Percentiles rank a stretch among this genome's conserved stretches.
Evolutionary conservation across 805 yeast genomes (phyloP).

Genomic region (Torulaspora franciscae): DNA sequence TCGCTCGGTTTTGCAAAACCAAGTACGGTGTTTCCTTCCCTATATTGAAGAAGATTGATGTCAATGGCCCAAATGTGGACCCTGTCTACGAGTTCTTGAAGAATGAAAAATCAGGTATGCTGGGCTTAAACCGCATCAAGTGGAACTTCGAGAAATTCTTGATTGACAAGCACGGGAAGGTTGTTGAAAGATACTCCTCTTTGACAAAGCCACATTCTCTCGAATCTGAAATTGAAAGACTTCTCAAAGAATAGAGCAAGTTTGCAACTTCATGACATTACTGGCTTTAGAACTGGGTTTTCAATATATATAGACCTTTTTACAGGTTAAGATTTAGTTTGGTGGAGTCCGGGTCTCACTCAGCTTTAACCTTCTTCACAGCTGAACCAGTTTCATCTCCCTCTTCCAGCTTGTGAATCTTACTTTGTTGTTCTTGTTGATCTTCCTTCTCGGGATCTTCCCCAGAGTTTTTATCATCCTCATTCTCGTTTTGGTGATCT

Average conservation of each 20-base stretch:
- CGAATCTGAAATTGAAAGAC: conserved; percentile 52
- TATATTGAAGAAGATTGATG: conserved; percentile 77
- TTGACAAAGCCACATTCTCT: conserved; percentile 61
- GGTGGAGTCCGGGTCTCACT: conserved; percentile 1
- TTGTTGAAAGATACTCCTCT: conserved; percentile 58
- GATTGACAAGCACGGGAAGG: conserved; percentile 50
- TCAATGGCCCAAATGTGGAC: conserved; percentile 77
- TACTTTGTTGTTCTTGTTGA: background rate
- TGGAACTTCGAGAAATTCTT: conserved; percentile 81
- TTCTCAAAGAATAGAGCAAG: conserved; percentile 34
- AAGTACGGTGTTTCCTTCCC: conserved; percentile 94
- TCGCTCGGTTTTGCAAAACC: conserved; percentile 62
- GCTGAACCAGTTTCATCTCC: conserved; percentile 5
- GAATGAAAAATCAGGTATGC: conserved; percentile 48
- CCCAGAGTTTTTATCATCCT: conserved; percentile 1
- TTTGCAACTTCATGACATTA: background rate
- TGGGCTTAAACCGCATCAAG: conserved; percentile 66
- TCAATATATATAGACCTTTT: too few relatives aligned
- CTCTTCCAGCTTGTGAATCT: background rate
- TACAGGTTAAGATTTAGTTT: too few relatives aligned
- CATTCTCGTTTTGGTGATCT: conserved; percentile 6
- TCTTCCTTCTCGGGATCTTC: background rate
- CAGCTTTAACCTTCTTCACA: conserved; percentile 15
- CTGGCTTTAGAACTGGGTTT: too few relatives aligned
- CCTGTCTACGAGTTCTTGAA: conserved; percentile 79